Base-by-base conservation (phyloP, 2,329 filamentous ascomycete species). In the Tricladium varicosporioides region DNA sequence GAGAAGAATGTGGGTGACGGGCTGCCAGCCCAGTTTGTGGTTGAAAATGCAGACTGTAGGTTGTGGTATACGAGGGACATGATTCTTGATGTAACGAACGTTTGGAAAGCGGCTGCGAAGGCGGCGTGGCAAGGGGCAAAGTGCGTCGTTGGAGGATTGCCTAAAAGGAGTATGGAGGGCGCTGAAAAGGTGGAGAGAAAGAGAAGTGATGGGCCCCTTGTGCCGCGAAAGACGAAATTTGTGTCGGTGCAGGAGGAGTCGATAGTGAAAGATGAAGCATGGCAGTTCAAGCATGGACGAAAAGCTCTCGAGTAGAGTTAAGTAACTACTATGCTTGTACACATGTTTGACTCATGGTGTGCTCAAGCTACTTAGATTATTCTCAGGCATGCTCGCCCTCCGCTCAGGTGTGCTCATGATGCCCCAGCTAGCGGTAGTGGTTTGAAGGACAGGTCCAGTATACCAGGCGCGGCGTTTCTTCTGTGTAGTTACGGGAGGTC, bases 1-100 rank as follows among this genome's bases (percentile, higher is more conserved):
- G 36, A 45, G 2, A 59, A 47, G 62, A 62, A 73, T 7, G 59
- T 67, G 5, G 59, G 68, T 50, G 55, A 60, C 13, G 61, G 69
- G 53, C 69, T 74, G 1, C 78, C 83, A 10, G 69, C 79, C 15
- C 84, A 87, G 63, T 87, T 87, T 65, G 68, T 79, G 3, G 83
- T 84, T 58, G 78, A 85, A 60, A 76, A 81, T 0, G 80, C 83
- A 1, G 79, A 83, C 61, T 87, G 83, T 62, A 74, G 82, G 2
- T 67, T 86, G 8, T 86, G 78, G 64, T 85, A 80, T 58, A 83
- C 83, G 5, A 66, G 73, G 16, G 69, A 74, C 2, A 83, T 81
- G 67, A 68, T 80, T 31, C 66, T 75, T 5, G 74, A 82, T 53
- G 74, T 79, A 4, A 72, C 72, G 2, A 71, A 68, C 22, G 65